Percentiles rank a stretch among this genome's conserved stretches.
These are phyloP conservation scores for Cryptococcus depauperatus DNA, from an alignment of 1,284 basidiomycete species.

Conservation along the genomic window DNA sequence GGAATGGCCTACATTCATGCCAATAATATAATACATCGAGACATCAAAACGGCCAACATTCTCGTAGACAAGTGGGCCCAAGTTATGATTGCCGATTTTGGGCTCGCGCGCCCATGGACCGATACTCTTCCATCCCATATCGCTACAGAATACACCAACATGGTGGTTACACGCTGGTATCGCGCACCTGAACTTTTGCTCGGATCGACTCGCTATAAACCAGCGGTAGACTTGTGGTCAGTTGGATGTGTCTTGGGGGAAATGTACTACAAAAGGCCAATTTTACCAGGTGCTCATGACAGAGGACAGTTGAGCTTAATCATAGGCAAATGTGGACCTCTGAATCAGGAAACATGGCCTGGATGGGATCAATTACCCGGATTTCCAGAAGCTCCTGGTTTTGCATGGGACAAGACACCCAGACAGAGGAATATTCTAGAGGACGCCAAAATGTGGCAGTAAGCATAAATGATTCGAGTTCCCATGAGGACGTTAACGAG, in stretches of 20 bases:
- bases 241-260: slow-evolving; percentile 94
- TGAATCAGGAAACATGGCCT: slow-evolving; percentile 65
- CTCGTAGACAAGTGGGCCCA: slow-evolving; percentile 80
- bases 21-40: slow-evolving; percentile 91
- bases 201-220: slow-evolving; percentile 80
- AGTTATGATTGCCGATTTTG: slow-evolving; percentile 91
- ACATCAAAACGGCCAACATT: slow-evolving; percentile 97
- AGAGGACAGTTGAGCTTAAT: slow-evolving; percentile 86
- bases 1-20: slow-evolving; percentile 92
- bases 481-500: neutral
- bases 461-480: slow-evolving; percentile 9
- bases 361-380: slow-evolving; percentile 70
- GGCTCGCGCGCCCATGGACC: slow-evolving; percentile 70
- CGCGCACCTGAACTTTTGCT: slow-evolving; percentile 90
- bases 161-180: slow-evolving; percentile 99
- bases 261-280: slow-evolving; percentile 83
- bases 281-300: slow-evolving; percentile 80
- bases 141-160: slow-evolving; percentile 76
- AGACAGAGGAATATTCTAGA: slow-evolving; percentile 21
- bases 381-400: slow-evolving; percentile 56
- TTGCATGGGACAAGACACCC: slow-evolving; percentile 31
- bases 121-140: slow-evolving; percentile 42
- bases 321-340: slow-evolving; percentile 78
- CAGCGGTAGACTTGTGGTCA: slow-evolving; percentile 98
- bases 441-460: slow-evolving; percentile 27